Percentiles rank a stretch among this genome's conserved stretches.
phyloP scores from a whole-genome alignment of 805 yeast species.

The Metschnikowia orientalis region DNA sequence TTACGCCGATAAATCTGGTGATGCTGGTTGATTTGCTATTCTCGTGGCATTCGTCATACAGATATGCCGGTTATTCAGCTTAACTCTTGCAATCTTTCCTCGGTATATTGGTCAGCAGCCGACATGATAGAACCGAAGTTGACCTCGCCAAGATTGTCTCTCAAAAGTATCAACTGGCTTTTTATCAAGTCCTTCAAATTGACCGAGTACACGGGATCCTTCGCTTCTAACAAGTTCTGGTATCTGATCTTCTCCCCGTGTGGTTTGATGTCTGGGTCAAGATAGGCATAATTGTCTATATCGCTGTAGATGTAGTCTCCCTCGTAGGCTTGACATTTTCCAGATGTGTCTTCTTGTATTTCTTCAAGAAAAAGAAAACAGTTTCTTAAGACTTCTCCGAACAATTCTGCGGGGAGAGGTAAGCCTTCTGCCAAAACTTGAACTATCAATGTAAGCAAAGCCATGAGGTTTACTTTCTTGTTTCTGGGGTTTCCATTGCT shows the following conservation, averaged over 20 bases:
- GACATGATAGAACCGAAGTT: constrained; percentile 35
- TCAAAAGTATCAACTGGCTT: constrained; percentile 24
- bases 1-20: no score
- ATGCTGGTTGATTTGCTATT: no score
- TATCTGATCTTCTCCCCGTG: constrained; percentile 42
- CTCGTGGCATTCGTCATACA: no score
- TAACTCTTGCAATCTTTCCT: constrained; percentile 26
- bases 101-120: constrained; percentile 33
- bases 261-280: constrained; percentile 38
- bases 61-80: no score
- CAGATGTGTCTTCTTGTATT: constrained; percentile 50
- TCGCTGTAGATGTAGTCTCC: constrained; percentile 38
- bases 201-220: constrained; percentile 39
- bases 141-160: constrained; percentile 19
- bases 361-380: constrained; percentile 61
- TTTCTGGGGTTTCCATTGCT: constrained; percentile 71
- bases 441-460: constrained; percentile 49
- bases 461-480: constrained; percentile 64
- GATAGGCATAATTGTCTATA: constrained; percentile 38
- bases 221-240: constrained; percentile 25
- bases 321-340: constrained; percentile 33
- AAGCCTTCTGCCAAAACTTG: constrained; percentile 25
- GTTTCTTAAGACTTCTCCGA: constrained; percentile 28
- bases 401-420: constrained; percentile 16
- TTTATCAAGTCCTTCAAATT: constrained; percentile 44